Evolutionary conservation across 2,329 filamentous ascomycete genomes (phyloP), one percentile per base, ranked within the genome.

Genomic region (Alternaria atra): DNA sequence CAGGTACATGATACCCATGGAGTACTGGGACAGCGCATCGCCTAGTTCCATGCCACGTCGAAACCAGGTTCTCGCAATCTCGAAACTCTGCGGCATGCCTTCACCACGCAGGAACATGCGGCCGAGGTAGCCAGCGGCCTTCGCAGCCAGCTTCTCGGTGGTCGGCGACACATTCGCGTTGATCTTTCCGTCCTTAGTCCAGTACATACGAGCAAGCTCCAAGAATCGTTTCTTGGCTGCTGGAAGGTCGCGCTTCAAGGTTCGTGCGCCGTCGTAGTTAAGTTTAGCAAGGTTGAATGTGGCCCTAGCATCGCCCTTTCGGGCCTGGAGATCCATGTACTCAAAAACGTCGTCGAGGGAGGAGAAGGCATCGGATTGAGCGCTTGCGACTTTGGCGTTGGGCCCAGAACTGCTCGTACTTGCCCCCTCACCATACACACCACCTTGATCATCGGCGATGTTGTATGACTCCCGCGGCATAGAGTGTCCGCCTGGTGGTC

Each of bases 311-410:
- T 97, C 93, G 10, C 94, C 93, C 76, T 97, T 97, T 61, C 94
- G 89, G 6, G 93, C 93, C 85, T 97, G 90, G 42, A 97, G 84
- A 71, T 97, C 92, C 67, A 97, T 84, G 70, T 97, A 99, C 76
- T 99, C 95, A 60, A 99, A 88, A 15, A 98, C 91, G 77, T 99
- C 94, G 70, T 97, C 93, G 60, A 97, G 87, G 15, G 92, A 91
- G 1, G 93, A 93, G 71, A 97, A 91, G 1, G 91, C 88, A 73
- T 95, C 91, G 3, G 92, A 92, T 66, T 91, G 90, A 1, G 89
- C 86, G 57, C 89, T 88, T 20, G 89, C 87, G 64, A 89, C 89
- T 71, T 90, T 86, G 4, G 93, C 93, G 74, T 97, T 94, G 58
- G 87, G 85, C 5, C 95, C 95, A 0, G 95, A 91, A 74, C 93